Conservation (phyloP, 345 rosid genomes). For the Euphorbia pulcherrima region DNA sequence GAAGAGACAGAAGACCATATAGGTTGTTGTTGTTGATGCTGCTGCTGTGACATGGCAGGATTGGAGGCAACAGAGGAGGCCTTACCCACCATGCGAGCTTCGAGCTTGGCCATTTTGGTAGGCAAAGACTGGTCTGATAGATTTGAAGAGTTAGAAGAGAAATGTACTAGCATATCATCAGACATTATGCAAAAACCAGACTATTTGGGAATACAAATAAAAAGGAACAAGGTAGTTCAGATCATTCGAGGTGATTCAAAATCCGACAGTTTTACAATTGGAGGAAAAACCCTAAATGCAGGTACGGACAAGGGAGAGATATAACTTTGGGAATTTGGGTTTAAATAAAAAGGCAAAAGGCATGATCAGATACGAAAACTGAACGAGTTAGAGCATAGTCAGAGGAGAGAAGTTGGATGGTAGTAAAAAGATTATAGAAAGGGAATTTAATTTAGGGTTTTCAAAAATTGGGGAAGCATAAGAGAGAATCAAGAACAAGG, state of each 20-base stretch:
- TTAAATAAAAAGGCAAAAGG: constrained; percentile 11
- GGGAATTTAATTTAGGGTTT: constrained; percentile 7
- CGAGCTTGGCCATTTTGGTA: constrained; percentile 95
- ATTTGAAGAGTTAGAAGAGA: constrained; percentile 92
- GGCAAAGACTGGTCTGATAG: constrained; percentile 94
- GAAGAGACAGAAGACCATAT: constrained; percentile 56
- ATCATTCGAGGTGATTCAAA: constrained; percentile 1
- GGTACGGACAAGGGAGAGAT: background rate
- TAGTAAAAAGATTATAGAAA: background rate
- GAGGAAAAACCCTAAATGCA: constrained; percentile 15
- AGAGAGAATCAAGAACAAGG: background rate
- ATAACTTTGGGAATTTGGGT: background rate
- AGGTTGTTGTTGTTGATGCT: constrained; percentile 37
- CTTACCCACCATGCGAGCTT: constrained; percentile 96
- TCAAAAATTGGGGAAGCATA: background rate
- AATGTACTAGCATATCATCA: constrained; percentile 85
- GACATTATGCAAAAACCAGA: constrained; percentile 38
- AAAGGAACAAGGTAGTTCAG: background rate
- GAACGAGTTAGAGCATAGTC: background rate
- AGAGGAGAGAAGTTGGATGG: background rate
- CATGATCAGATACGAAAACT: constrained; percentile 9
- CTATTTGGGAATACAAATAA: background rate
- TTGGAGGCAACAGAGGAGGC: constrained; percentile 35
- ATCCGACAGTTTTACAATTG: background rate
- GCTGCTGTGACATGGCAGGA: constrained; percentile 10